These are phyloP conservation scores for Populus hybrid DNA, from an alignment of 441 rosid genomes.

Conservation along the genomic window DNA sequence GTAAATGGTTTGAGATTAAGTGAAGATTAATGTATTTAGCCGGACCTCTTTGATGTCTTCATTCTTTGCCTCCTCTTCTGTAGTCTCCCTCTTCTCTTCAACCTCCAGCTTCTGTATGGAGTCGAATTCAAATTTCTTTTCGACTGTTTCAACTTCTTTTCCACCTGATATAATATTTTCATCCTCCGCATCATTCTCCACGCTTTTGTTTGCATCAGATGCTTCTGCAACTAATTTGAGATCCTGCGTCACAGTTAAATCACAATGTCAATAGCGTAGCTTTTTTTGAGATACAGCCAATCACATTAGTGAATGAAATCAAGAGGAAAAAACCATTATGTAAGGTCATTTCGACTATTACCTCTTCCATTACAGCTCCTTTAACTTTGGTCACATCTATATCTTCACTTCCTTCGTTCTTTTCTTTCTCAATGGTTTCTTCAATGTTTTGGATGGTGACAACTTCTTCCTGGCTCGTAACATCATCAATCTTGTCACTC, in stretches of 20 bases:
- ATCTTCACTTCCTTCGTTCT: conserved; percentile 8
- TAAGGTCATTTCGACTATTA: conserved; percentile 1
- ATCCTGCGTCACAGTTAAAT: conserved; percentile 19
- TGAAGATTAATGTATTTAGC: not conserved
- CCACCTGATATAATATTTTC: conserved; percentile 4
- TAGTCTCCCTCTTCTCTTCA: conserved; percentile 1
- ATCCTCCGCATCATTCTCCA: conserved; percentile 1
- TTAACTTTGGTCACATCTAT: conserved; percentile 9
- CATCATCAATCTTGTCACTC: not conserved
- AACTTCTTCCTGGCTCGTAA: not conserved
- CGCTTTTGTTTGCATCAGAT: conserved; percentile 15
- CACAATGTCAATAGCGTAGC: conserved; percentile 3
- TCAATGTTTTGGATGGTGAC: conserved; percentile 5
- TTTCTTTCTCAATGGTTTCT: not conserved
- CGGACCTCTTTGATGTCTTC: conserved; percentile 13
- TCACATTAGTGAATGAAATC: not conserved
- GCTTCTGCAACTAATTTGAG: conserved; percentile 13
- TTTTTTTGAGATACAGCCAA: not conserved
- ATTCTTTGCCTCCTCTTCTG: conserved; percentile 8
- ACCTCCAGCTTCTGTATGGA: conserved; percentile 6
- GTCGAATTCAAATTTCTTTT: conserved; percentile 4
- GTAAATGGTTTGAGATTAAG: not conserved
- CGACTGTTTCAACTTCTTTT: not conserved
- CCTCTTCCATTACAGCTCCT: conserved; percentile 17
- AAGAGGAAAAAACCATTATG: not conserved